phyloP scores from a whole-genome alignment of 768 basidiomycete genomes.

The Suillus bovinus region DNA sequence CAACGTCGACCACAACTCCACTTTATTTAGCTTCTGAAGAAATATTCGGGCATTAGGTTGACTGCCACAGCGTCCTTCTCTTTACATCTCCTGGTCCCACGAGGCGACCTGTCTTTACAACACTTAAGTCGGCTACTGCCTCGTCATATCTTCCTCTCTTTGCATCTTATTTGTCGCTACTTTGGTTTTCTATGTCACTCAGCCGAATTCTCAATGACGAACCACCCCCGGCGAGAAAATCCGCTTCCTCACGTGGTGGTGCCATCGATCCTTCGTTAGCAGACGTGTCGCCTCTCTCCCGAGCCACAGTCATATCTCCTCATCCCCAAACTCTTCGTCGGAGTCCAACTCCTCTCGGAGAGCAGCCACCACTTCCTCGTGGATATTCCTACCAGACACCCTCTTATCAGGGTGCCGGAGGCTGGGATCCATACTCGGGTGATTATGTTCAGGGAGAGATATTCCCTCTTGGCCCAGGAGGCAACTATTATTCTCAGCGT shows the following conservation, averaged over 20 bases:
- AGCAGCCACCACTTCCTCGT: slow-evolving; percentile 34
- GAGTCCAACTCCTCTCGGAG: slow-evolving; percentile 28
- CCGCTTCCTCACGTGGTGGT: slow-evolving; percentile 20
- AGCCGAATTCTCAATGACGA: slow-evolving; percentile 81
- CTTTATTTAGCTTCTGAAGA: slow-evolving; percentile 6
- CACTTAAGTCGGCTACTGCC: slow-evolving; percentile 16
- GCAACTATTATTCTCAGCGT: slow-evolving; percentile 36
- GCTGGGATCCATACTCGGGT: slow-evolving; percentile 40
- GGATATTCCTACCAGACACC: slow-evolving; percentile 39
- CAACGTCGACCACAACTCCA: background rate
- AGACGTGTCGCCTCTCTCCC: slow-evolving; percentile 26
- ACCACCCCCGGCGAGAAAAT: slow-evolving; percentile 42
- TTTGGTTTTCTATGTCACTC: slow-evolving; percentile 59
- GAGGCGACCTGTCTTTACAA: slow-evolving; percentile 25
- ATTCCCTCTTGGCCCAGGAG: slow-evolving; percentile 38
- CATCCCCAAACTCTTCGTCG: slow-evolving; percentile 26
- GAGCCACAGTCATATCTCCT: slow-evolving; percentile 18
- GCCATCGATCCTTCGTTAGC: slow-evolving; percentile 22
- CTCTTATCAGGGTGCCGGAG: slow-evolving; percentile 39
- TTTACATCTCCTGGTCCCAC: slow-evolving; percentile 34
- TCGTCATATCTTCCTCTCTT: slow-evolving; percentile 13
- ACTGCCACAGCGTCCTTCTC: slow-evolving; percentile 5
- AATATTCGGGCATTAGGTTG: slow-evolving; percentile 4
- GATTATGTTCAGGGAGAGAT: slow-evolving; percentile 40
- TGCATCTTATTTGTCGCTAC: slow-evolving; percentile 6